Percentiles rank a stretch among this genome's conserved stretches.
Evolutionary conservation across 2,329 filamentous ascomycete genomes (phyloP).

Genomic region (Claviceps purpurea): DNA sequence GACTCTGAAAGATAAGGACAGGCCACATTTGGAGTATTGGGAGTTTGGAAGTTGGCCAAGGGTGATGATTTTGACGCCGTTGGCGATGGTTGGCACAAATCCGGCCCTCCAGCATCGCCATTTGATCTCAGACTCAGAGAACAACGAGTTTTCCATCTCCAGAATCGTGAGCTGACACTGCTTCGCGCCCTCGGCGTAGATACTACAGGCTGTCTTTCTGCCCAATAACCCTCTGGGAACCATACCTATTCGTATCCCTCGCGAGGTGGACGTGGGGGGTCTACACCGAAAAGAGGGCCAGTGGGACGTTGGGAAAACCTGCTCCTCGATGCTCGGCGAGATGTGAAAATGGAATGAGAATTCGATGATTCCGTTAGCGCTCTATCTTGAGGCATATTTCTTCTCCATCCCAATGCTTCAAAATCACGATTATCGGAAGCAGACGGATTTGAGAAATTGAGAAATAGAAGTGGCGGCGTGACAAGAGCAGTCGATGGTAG

Average conservation of each 20-base stretch:
- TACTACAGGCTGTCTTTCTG: conserved; percentile 33
- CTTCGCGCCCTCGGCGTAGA: conserved; percentile 16
- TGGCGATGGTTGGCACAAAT: conserved; percentile 13
- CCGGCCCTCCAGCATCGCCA: conserved; percentile 19
- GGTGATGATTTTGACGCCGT: conserved; percentile 10
- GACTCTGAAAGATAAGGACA: conserved; percentile 35
- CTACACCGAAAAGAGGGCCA: conserved; percentile 20
- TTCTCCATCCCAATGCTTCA: conserved; percentile 1
- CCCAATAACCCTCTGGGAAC: conserved; percentile 50
- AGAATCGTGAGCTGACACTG: conserved; percentile 21
- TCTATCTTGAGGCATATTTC: conserved; percentile 4
- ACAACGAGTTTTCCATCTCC: conserved; percentile 28
- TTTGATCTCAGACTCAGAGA: conserved; percentile 19
- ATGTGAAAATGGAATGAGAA: not conserved
- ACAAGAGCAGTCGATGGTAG: conserved; percentile 11
- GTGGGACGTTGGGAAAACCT: conserved; percentile 3
- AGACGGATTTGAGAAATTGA: conserved; percentile 7
- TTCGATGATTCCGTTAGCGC: not conserved
- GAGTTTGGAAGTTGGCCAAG: conserved; percentile 5
- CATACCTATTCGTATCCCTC: conserved; percentile 48
- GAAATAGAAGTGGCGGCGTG: conserved; percentile 9
- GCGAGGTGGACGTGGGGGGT: conserved; percentile 41
- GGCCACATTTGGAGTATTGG: conserved; percentile 10
- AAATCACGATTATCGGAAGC: conserved; percentile 1
- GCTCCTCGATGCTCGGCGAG: not conserved